These are phyloP conservation scores for Starmerella cellae DNA, from an alignment of 805 yeast species.

Conservation along the genomic window DNA sequence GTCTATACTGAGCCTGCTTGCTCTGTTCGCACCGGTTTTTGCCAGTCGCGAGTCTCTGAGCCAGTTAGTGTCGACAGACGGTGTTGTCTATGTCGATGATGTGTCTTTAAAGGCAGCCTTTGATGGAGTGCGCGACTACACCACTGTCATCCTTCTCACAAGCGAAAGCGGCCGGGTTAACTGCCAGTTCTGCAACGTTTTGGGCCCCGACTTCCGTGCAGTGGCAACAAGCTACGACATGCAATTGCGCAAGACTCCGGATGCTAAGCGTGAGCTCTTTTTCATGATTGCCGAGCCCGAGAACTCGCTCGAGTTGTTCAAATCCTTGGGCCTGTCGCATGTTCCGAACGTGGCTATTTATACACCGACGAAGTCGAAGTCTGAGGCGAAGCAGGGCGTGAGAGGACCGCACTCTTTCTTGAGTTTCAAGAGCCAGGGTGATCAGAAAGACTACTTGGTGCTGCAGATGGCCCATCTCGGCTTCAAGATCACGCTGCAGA, in stretches of 20 bases:
- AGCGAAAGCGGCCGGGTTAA: slow-evolving; percentile 62
- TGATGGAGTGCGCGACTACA: slow-evolving; percentile 52
- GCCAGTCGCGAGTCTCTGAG: slow-evolving; percentile 2
- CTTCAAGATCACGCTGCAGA: slow-evolving; percentile 22
- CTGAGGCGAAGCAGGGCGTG: slow-evolving; percentile 23
- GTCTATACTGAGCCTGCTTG: background rate
- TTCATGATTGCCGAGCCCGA: slow-evolving; percentile 66
- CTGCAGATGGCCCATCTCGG: slow-evolving; percentile 18
- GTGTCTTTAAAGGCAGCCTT: slow-evolving; percentile 31
- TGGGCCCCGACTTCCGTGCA: slow-evolving; percentile 49
- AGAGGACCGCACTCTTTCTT: slow-evolving; percentile 21
- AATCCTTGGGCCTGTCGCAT: slow-evolving; percentile 42
- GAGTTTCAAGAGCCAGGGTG: slow-evolving; percentile 21
- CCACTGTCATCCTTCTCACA: slow-evolving; percentile 54
- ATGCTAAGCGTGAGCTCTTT: slow-evolving; percentile 36
- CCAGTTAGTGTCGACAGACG: slow-evolving; percentile 15
- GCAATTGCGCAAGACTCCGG: slow-evolving; percentile 36
- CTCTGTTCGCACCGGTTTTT: background rate
- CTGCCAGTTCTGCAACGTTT: slow-evolving; percentile 59
- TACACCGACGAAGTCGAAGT: slow-evolving; percentile 35
- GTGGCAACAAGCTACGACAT: slow-evolving; percentile 49
- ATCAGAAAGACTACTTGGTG: slow-evolving; percentile 22
- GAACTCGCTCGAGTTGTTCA: slow-evolving; percentile 42
- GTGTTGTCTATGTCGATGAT: slow-evolving; percentile 21
- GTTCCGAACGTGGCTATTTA: slow-evolving; percentile 69